These are phyloP conservation scores for Candida odintsovae DNA, from an alignment of 805 yeast species.

Conservation along the genomic window DNA sequence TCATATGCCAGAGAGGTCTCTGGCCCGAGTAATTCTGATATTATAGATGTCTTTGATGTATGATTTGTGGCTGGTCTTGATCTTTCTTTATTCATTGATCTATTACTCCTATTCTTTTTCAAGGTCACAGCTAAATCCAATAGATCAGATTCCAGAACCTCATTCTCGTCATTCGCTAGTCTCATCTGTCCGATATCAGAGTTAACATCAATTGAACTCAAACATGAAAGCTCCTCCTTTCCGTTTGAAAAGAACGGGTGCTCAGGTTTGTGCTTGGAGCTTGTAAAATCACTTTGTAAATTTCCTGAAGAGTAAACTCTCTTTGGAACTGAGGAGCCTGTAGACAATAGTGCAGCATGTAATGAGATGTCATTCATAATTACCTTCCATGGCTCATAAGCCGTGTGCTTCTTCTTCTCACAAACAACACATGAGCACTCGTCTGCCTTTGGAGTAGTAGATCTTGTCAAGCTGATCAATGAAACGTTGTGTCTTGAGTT, in stretches of 20 bases:
- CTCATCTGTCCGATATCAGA: constrained; percentile 1
- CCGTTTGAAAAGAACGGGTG: not conserved
- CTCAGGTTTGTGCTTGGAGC: constrained; percentile 12
- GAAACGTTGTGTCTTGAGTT: constrained; percentile 4
- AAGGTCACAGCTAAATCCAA: constrained; percentile 2
- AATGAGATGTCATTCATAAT: constrained; percentile 32
- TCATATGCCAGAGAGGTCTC: constrained; percentile 8
- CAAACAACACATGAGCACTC: constrained; percentile 3
- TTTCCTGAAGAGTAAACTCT: constrained; percentile 11
- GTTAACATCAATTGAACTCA: not conserved
- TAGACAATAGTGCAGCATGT: constrained; percentile 33
- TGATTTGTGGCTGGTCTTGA: not conserved
- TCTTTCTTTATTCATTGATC: not conserved
- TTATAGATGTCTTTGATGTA: constrained; percentile 7
- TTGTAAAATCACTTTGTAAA: constrained; percentile 22
- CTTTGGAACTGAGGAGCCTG: constrained; percentile 20
- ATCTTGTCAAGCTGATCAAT: constrained; percentile 1
- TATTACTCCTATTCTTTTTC: not conserved
- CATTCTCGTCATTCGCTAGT: constrained; percentile 12
- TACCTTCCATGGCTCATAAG: constrained; percentile 24
- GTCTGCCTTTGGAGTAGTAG: not conserved
- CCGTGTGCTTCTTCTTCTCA: constrained; percentile 1
- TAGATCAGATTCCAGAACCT: constrained; percentile 13
- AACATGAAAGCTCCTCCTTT: not conserved
- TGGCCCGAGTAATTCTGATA: constrained; percentile 5